These are phyloP conservation scores for Helicostylum pulchrum DNA, from an alignment of 192 early-diverging fungal species.

Conservation along the genomic window DNA sequence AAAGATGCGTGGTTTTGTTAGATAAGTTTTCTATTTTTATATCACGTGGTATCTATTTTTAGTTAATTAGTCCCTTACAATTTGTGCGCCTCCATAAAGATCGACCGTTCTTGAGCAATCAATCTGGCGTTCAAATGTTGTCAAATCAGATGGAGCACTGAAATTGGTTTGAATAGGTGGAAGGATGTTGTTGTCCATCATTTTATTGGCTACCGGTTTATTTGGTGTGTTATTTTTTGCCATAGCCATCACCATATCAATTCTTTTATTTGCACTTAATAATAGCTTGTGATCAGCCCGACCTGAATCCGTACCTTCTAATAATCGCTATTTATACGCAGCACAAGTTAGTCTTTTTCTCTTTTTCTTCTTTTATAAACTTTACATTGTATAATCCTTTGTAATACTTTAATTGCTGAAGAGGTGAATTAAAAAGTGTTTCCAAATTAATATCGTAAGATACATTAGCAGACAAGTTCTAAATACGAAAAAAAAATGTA, in stretches of 20 bases:
- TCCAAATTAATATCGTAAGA: conserved; percentile 48
- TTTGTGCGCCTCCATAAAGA: conserved; percentile 48
- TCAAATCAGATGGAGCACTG: not conserved
- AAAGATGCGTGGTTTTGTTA: not conserved
- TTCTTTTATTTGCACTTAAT: conserved; percentile 41
- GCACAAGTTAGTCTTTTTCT: not conserved
- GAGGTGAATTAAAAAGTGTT: conserved; percentile 47
- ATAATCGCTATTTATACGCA: conserved; percentile 36
- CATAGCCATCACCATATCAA: conserved; percentile 51
- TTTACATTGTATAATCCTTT: conserved; percentile 52
- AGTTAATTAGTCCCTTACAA: conserved; percentile 33
- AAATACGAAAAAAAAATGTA: conserved; percentile 11
- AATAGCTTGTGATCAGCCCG: conserved; percentile 48
- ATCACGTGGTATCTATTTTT: not conserved
- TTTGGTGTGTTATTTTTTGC: conserved; percentile 14
- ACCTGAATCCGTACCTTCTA: conserved; percentile 51
- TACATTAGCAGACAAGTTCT: conserved; percentile 44
- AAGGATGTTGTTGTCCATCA: not conserved
- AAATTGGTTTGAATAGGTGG: not conserved
- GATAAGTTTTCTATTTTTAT: not conserved
- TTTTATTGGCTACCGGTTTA: not conserved
- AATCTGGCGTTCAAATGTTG: conserved; percentile 35
- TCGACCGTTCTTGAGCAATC: conserved; percentile 44
- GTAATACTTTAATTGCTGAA: conserved; percentile 55
- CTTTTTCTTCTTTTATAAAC: not conserved